phyloP scores from a whole-genome alignment of 2,329 filamentous ascomycete genomes.

The Monosporascus sp. region DNA sequence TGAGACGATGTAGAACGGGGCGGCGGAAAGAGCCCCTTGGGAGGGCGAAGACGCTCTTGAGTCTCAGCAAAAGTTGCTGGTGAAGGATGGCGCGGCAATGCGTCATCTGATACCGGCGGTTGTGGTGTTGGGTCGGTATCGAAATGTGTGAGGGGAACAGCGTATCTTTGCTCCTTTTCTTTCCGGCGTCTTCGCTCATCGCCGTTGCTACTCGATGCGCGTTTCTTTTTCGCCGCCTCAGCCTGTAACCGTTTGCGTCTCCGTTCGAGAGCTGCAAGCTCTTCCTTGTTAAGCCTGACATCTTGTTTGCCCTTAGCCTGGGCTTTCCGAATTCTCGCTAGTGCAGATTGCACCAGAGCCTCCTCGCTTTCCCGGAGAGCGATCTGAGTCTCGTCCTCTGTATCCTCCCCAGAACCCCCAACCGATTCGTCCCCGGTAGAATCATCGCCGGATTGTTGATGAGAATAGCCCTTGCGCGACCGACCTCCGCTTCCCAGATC shows the following conservation, averaged over 20 bases:
- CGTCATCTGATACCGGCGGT: conserved; percentile 26
- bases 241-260: conserved; percentile 55
- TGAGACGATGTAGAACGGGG: conserved; percentile 39
- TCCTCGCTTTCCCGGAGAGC: conserved; percentile 65
- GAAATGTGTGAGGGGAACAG: conserved; percentile 49
- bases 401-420: conserved; percentile 42
- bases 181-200: conserved; percentile 34
- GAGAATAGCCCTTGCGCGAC: conserved; percentile 33
- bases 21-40: conserved; percentile 48
- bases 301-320: conserved; percentile 71
- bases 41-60: conserved; percentile 34
- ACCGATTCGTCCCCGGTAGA: conserved; percentile 46
- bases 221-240: conserved; percentile 31
- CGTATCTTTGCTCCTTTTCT: conserved; percentile 41
- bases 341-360: conserved; percentile 67
- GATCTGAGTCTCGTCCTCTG: conserved; percentile 50
- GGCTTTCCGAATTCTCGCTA: conserved; percentile 75
- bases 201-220: conserved; percentile 28
- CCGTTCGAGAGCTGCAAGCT: conserved; percentile 74
- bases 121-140: conserved; percentile 36
- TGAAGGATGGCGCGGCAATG: conserved; percentile 33
- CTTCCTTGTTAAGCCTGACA: conserved; percentile 73
- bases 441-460: conserved; percentile 38
- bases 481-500: conserved; percentile 46
- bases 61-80: conserved; percentile 32